phyloP scores from a whole-genome alignment of 2,329 filamentous ascomycete genomes.

The Cladorrhinum sp. region DNA sequence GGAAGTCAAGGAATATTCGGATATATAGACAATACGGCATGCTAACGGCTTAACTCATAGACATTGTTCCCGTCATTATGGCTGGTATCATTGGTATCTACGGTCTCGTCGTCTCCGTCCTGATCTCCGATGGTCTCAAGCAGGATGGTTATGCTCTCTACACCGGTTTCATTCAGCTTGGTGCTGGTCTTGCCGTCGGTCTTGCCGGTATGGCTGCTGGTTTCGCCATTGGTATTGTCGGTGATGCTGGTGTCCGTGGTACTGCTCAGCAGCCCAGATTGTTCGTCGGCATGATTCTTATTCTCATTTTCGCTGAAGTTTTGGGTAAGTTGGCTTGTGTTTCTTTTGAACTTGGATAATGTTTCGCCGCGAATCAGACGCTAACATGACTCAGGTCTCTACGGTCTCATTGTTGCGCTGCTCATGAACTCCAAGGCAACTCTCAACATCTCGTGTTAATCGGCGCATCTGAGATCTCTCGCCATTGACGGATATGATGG shows the following conservation, averaged over 20 bases:
- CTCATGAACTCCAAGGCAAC: slow-evolving; percentile 97
- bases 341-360: background rate
- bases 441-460: slow-evolving; percentile 61
- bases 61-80: slow-evolving; percentile 99
- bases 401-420: slow-evolving; percentile 96
- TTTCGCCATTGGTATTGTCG: slow-evolving; percentile 84
- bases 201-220: slow-evolving; percentile 79
- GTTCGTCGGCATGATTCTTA: slow-evolving; percentile 97
- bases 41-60: slow-evolving; percentile 44
- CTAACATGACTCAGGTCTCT: slow-evolving; percentile 67
- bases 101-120: slow-evolving; percentile 81
- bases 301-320: slow-evolving; percentile 99
- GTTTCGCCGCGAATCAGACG: background rate
- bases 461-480: slow-evolving; percentile 15
- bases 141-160: slow-evolving; percentile 68
- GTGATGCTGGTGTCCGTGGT: slow-evolving; percentile 84
- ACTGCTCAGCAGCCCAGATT: slow-evolving; percentile 79
- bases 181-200: slow-evolving; percentile 78
- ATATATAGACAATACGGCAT: background rate
- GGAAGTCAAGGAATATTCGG: background rate
- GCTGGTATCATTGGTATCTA: slow-evolving; percentile 99
- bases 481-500: slow-evolving; percentile 29
- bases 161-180: slow-evolving; percentile 82
- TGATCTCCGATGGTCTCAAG: slow-evolving; percentile 76
- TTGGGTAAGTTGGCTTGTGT: slow-evolving; percentile 63